Conservation (phyloP, 2,329 filamentous ascomycete species). For the Alternaria triticimaculans region DNA sequence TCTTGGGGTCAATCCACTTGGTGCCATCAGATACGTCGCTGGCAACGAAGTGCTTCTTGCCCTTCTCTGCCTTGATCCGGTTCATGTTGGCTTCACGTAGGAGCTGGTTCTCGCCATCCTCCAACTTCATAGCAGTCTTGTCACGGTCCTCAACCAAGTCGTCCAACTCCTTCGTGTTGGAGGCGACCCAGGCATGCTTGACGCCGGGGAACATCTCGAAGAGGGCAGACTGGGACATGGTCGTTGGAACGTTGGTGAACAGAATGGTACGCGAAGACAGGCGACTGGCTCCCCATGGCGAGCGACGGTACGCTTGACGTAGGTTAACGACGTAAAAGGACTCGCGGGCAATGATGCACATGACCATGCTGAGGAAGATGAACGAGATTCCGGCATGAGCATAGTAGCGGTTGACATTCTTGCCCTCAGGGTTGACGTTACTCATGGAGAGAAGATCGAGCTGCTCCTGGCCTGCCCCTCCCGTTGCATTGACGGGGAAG, state of each 20-base stretch:
- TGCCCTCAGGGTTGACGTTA: constrained; percentile 43
- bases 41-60: constrained; percentile 53
- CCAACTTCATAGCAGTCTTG: constrained; percentile 52
- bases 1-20: constrained; percentile 50
- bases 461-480: constrained; percentile 45
- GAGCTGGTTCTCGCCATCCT: constrained; percentile 54
- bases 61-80: constrained; percentile 68
- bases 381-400: constrained; percentile 53
- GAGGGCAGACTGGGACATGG: constrained; percentile 48
- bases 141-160: constrained; percentile 54
- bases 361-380: constrained; percentile 52
- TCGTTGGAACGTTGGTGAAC: constrained; percentile 56
- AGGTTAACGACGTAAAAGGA: constrained; percentile 57
- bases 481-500: constrained; percentile 56
- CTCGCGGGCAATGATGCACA: constrained; percentile 55
- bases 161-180: constrained; percentile 54
- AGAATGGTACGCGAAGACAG: constrained; percentile 57
- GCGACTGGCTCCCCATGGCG: constrained; percentile 52
- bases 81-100: constrained; percentile 65
- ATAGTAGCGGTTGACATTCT: constrained; percentile 50
- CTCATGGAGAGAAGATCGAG: constrained; percentile 50
- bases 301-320: constrained; percentile 56
- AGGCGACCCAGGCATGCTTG: constrained; percentile 55
- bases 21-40: constrained; percentile 52
- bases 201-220: constrained; percentile 51